These are phyloP conservation scores for Toxicodendron radicans DNA, from an alignment of 345 rosid genomes.

Conservation along the genomic window DNA sequence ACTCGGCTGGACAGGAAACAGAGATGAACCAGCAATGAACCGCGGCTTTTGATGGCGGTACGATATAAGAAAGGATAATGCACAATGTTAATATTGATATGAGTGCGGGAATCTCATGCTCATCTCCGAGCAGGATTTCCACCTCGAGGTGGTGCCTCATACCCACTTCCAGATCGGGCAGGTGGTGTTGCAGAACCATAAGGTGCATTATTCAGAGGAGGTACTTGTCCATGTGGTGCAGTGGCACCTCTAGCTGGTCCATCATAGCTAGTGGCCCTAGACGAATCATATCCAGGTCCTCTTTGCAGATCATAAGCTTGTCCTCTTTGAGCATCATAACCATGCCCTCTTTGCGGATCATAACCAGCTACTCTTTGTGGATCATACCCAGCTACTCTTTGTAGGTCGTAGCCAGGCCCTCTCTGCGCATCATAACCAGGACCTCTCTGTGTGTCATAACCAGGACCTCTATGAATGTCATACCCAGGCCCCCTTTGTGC, in stretches of 20 bases:
- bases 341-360: constrained; percentile 18
- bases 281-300: constrained; percentile 34
- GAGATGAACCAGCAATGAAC: background rate
- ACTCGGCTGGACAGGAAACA: constrained; percentile 3
- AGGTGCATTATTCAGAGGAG: constrained; percentile 36
- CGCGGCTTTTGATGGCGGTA: background rate
- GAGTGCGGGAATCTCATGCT: constrained; percentile 7
- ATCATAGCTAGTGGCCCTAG: constrained; percentile 40
- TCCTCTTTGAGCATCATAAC: constrained; percentile 30
- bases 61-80: background rate
- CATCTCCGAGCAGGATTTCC: constrained; percentile 64
- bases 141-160: constrained; percentile 45
- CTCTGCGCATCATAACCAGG: constrained; percentile 23
- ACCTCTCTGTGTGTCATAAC: constrained; percentile 21
- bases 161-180: constrained; percentile 39
- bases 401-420: background rate
- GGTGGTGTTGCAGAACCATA: constrained; percentile 67
- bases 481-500: constrained; percentile 17
- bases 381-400: constrained; percentile 24
- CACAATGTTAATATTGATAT: background rate
- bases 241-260: constrained; percentile 42
- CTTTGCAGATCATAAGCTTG: constrained; percentile 32
- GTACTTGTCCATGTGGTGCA: constrained; percentile 39
- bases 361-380: constrained; percentile 22
- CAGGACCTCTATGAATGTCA: constrained; percentile 14